A percentile compares a stretch with the other conserved stretches of the same genome.
phyloP scores from a whole-genome alignment of 768 basidiomycete species.

The Termitomyces sp. region DNA sequence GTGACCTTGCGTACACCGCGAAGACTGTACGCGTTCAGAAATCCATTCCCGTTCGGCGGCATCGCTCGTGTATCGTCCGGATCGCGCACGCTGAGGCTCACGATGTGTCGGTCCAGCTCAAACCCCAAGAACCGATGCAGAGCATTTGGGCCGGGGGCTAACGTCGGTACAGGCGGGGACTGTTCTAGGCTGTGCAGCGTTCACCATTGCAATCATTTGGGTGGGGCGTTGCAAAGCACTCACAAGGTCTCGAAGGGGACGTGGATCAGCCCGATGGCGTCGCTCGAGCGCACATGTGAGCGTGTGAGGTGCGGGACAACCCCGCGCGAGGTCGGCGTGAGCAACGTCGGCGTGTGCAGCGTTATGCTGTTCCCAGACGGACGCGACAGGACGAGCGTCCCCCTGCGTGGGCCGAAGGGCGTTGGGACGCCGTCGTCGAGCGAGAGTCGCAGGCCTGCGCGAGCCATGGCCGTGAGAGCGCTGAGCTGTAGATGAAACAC shows the following conservation, averaged over 20 bases:
- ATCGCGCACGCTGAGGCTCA: conserved; percentile 62
- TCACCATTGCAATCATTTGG: background rate
- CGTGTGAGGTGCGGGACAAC: conserved; percentile 69
- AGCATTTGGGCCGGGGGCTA: conserved; percentile 45
- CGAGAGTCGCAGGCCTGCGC: conserved; percentile 3
- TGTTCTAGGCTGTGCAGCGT: conserved; percentile 49
- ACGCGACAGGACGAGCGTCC: conserved; percentile 21
- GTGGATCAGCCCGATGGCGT: conserved; percentile 57
- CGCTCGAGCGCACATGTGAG: conserved; percentile 46
- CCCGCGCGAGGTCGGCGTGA: conserved; percentile 67
- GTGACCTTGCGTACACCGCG: conserved; percentile 72
- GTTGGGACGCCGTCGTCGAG: background rate
- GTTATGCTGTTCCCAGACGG: conserved; percentile 21
- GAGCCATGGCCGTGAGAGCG: background rate
- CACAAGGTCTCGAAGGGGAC: conserved; percentile 82
- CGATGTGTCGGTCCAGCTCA: conserved; percentile 36
- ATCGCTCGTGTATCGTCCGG: conserved; percentile 60
- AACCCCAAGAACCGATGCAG: conserved; percentile 68
- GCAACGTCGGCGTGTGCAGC: conserved; percentile 56
- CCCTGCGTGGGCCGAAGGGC: conserved; percentile 31
- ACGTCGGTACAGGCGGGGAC: conserved; percentile 59
- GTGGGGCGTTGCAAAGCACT: conserved; percentile 22
- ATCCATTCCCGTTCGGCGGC: conserved; percentile 64
- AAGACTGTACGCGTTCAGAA: conserved; percentile 52
- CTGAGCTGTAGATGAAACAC: background rate